Base-by-base conservation (phyloP, 257 asterid species). In the Hygrophila difformis region DNA sequence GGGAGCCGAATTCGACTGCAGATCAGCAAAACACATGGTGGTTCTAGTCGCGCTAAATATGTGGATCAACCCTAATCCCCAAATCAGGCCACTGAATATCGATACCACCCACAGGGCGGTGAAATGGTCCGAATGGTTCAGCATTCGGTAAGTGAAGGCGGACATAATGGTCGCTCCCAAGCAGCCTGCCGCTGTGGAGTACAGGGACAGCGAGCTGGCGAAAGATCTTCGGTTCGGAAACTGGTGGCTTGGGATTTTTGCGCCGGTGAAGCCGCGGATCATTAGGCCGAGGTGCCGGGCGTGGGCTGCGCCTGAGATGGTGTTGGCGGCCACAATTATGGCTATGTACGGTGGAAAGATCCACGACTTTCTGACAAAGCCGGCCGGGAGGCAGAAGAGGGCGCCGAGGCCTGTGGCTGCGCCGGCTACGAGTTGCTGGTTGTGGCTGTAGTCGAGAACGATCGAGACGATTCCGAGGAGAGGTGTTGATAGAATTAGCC, bases 341-440 rank as follows among this genome's bases (percentile, higher is more conserved):
- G 85, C 85, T 5, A 83, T 68, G 59, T 83, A 83, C 0, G 83
- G 97, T 0, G 85, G 93, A 37, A 87, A 87, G 55, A 87, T 77
- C 93, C 85, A 75, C 11, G 86, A 59, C n/a, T 80, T 83, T 29
- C 68, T 57, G 65, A 83, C 58, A 28, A 83, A 83, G 15, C 97
- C 97, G 0, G 87, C 93, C 0, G 93, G 97, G 44, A 87, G 93
- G 75, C 97, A 83, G 79, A 87, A 83, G 48, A 80, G 70, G 12
- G 87, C 97, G 8, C 97, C 97, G 1, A 66, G 37, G 26, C 82
- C 86, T 0, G 91, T 87, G 53, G 88, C 82, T 21, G 75, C 75
- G 3, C 79, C 97, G 2, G 93, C 87, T 17, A 80, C 56, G 17
- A 80, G 64, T 38, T 80, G 91, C 20, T 76, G 97, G 38, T 70